Evolutionary conservation across 768 basidiomycete genomes (phyloP), one percentile per base, ranked within the genome.

Genomic region (Phylloporus sp.): DNA sequence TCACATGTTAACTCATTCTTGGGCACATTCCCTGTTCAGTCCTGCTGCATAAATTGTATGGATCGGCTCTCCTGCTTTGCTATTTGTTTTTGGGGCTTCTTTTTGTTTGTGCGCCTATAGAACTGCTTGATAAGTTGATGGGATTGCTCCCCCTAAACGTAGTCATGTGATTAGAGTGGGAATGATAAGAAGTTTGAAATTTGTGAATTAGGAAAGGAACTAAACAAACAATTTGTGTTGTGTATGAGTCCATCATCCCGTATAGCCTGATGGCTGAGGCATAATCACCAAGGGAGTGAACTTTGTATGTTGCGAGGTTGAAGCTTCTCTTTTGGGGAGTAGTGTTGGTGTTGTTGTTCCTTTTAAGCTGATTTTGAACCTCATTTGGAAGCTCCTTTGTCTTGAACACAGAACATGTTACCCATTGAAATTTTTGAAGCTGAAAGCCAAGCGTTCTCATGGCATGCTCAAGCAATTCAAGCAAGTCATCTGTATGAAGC

Each of bases 101-200:
- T n/a, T 27, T 39, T 62, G 44, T 59, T 65, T 3, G 63, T 61
- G 3, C 56, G 48, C 5, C 26, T 42, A 42, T 68, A 64, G 15
- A 55, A 53, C 11, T 38, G 36, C 37, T 71, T 71, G 9, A 67
- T 50, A 1, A 45, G 44, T 0, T 53, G 61, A 41, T 71, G 70
- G 11, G 65, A 50, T 2, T 60, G 55, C 42, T 71, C 67, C 7
- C 67, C 65, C 69, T 70, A n/a, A n/a, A n/a, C n/a, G n/a, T n/a
- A n/a, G n/a, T n/a, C n/a, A n/a, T n/a, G n/a, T n/a, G n/a, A n/a
- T n/a, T n/a, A n/a, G n/a, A n/a, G n/a, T n/a, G n/a, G n/a, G n/a
- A n/a, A n/a, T n/a, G n/a, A n/a, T n/a, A n/a, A n/a, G n/a, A n/a
- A n/a, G n/a, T n/a, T n/a, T n/a, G n/a, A n/a, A n/a, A n/a, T n/a